Evolutionary conservation across 2,329 filamentous ascomycete species (phyloP).

Genomic region (Thermothelomyces thermophilus): DNA sequence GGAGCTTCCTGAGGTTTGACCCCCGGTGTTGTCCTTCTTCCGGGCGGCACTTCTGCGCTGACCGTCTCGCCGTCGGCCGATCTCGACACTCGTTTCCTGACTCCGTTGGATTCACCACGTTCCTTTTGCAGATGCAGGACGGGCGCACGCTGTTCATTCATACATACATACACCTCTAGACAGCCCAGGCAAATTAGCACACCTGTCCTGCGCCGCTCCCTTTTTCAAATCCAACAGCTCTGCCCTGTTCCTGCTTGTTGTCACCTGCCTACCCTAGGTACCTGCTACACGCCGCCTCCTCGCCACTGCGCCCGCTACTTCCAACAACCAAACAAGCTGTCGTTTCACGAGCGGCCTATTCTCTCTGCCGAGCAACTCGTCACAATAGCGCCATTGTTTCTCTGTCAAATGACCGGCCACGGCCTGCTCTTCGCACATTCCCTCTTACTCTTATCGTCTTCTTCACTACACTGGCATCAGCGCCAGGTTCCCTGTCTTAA

Average conservation of each 20-base stretch:
- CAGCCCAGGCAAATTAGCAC: constrained; percentile 2
- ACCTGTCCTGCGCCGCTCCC: background rate
- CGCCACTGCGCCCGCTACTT: constrained; percentile 19
- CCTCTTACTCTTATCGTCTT: constrained; percentile 16
- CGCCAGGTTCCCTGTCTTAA: constrained; percentile 19
- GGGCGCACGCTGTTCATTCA: constrained; percentile 5
- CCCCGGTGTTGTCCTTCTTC: constrained; percentile 19
- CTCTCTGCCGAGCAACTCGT: constrained; percentile 13
- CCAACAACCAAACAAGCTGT: constrained; percentile 16
- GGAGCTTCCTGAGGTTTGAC: constrained; percentile 22
- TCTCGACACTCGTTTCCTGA: constrained; percentile 22
- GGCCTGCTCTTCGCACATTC: constrained; percentile 19
- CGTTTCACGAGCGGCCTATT: constrained; percentile 22
- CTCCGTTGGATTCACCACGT: background rate
- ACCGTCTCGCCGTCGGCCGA: constrained; percentile 16
- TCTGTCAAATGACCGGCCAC: constrained; percentile 24
- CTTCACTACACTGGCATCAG: constrained; percentile 11
- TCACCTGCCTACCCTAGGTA: too few species aligned
- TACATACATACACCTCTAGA: too few species aligned
- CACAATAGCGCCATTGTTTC: constrained; percentile 14
- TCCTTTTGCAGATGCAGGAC: constrained; percentile 7
- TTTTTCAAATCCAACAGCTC: constrained; percentile 10
- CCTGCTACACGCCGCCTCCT: constrained; percentile 18
- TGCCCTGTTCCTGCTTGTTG: too few species aligned
- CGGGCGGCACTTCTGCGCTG: constrained; percentile 21